Evolutionary conservation across 2,329 filamentous ascomycete genomes (phyloP).

Genomic region (Neodidymelliopsis sp.): DNA sequence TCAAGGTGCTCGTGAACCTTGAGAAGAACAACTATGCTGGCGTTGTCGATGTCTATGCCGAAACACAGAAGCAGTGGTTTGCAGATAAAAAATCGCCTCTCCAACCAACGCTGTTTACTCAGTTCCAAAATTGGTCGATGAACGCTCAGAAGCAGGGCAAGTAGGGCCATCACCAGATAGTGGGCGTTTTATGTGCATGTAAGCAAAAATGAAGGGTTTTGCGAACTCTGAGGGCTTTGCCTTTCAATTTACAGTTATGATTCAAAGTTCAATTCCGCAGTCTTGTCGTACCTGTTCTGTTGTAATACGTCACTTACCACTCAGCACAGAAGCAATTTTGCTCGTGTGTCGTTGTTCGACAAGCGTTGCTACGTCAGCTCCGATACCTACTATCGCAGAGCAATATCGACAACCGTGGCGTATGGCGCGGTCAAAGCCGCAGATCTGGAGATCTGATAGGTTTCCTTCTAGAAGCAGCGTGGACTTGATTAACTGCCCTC

Average conservation of each 20-base stretch:
- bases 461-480: conserved; percentile 7
- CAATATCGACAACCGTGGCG: conserved; percentile 13
- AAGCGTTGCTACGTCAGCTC: background rate
- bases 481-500: conserved; percentile 1
- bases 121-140: conserved; percentile 56
- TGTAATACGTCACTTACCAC: background rate
- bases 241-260: too few relatives aligned
- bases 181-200: background rate
- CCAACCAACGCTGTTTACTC: conserved; percentile 54
- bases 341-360: background rate
- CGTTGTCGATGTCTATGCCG: conserved; percentile 52
- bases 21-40: conserved; percentile 50
- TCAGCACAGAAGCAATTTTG: background rate
- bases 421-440: conserved; percentile 16
- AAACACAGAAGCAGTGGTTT: conserved; percentile 55
- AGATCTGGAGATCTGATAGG: conserved; percentile 4
- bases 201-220: too few relatives aligned
- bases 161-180: conserved; percentile 10
- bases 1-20: conserved; percentile 65
- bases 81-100: conserved; percentile 51
- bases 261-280: too few relatives aligned
- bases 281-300: too few relatives aligned
- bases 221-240: too few relatives aligned
- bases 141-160: conserved; percentile 36
- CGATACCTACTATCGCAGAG: background rate